A percentile compares a stretch with the other conserved stretches of the same genome.
phyloP scores from a whole-genome alignment of 2,329 filamentous ascomycete species.

The Magnaporthiopsis poae region DNA sequence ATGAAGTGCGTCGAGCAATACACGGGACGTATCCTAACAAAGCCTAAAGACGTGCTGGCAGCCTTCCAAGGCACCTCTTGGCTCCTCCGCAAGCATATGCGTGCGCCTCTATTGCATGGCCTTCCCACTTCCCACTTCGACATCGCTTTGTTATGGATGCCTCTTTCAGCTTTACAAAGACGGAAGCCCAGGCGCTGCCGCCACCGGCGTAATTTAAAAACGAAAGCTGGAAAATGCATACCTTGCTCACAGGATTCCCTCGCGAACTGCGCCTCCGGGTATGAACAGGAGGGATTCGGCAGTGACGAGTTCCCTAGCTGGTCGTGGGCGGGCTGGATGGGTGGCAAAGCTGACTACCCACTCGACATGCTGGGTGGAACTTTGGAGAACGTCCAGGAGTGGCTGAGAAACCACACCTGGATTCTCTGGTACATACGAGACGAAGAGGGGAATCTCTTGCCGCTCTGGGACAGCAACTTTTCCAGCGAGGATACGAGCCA shows the following conservation, averaged over 20 bases:
- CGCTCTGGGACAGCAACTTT: conserved; percentile 18
- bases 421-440: conserved; percentile 26
- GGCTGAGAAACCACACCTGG: conserved; percentile 26
- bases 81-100: conserved; percentile 16
- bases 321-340: conserved; percentile 26
- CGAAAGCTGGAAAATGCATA: too few species aligned
- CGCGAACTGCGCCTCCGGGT: not conserved
- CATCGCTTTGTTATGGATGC: conserved; percentile 24
- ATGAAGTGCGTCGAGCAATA: conserved; percentile 22
- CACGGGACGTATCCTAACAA: conserved; percentile 18
- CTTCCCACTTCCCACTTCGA: conserved; percentile 26
- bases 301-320: conserved; percentile 23
- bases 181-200: not conserved
- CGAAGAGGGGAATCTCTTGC: conserved; percentile 20
- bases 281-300: not conserved
- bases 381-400: conserved; percentile 21
- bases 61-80: conserved; percentile 24
- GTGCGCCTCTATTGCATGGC: conserved; percentile 20
- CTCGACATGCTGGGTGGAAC: conserved; percentile 16
- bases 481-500: not conserved
- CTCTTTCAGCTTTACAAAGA: not conserved
- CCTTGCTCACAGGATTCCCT: not conserved
- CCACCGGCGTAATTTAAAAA: not conserved
- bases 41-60: conserved; percentile 21
- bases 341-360: conserved; percentile 16